phyloP scores from a whole-genome alignment of 768 basidiomycete species.

The Cystofilobasidium capitatum region DNA sequence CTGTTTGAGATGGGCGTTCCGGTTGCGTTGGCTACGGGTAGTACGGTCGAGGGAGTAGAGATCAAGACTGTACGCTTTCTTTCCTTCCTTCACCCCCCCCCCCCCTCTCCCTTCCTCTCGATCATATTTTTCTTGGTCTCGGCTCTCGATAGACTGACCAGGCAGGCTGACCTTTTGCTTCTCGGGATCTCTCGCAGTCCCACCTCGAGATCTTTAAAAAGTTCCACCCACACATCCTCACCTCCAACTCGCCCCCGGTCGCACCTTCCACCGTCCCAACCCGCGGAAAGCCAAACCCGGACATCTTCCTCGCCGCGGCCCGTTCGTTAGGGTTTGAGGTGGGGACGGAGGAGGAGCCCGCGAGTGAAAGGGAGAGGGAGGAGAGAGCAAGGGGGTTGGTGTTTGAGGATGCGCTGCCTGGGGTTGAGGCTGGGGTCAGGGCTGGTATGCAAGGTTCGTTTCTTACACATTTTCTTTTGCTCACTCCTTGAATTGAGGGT shows the following conservation, averaged over 20 bases:
- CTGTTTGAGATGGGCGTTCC: slow-evolving; percentile 59
- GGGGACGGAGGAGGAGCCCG: slow-evolving; percentile 32
- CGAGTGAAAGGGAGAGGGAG: slow-evolving; percentile 38
- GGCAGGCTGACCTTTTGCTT: not conserved
- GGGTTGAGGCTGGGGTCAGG: slow-evolving; percentile 67
- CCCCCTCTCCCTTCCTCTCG: not conserved
- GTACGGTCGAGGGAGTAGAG: slow-evolving; percentile 54
- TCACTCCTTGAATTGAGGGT: not conserved
- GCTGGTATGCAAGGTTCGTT: slow-evolving; percentile 73
- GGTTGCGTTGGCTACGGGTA: slow-evolving; percentile 73
- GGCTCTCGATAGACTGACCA: slow-evolving; percentile 30
- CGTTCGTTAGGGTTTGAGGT: slow-evolving; percentile 43
- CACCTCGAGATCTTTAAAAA: slow-evolving; percentile 19
- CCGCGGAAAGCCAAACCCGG: slow-evolving; percentile 67
- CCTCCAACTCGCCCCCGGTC: slow-evolving; percentile 18
- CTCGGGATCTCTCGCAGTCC: not conserved
- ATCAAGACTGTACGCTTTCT: slow-evolving; percentile 52
- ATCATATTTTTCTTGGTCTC: no score
- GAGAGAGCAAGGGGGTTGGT: slow-evolving; percentile 61
- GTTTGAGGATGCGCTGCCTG: slow-evolving; percentile 71
- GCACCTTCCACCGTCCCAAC: slow-evolving; percentile 7
- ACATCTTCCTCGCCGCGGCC: slow-evolving; percentile 70
- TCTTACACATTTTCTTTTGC: not conserved
- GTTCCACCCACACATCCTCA: slow-evolving; percentile 7
- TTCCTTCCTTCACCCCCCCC: not conserved